phyloP scores from a whole-genome alignment of 2,329 filamentous ascomycete genomes.

The Lecanicillium sp. region DNA sequence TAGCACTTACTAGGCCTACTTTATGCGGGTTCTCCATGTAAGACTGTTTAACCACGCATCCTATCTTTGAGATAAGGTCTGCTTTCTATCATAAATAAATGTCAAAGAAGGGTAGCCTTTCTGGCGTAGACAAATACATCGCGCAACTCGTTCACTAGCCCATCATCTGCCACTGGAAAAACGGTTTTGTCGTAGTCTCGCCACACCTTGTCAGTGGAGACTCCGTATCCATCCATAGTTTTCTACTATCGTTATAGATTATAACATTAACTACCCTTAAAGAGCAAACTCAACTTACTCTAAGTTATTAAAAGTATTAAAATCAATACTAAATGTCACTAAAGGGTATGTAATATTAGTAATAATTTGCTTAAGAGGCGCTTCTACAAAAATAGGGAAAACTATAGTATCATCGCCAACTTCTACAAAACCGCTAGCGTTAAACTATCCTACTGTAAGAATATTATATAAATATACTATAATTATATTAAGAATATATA shows the following conservation, averaged over 20 bases:
- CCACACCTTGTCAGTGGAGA: constrained; percentile 10
- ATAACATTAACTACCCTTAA: neutral
- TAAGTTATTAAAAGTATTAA: neutral
- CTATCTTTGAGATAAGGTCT: too few relatives aligned
- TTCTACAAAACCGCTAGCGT: constrained; percentile 9
- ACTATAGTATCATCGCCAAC: constrained; percentile 12
- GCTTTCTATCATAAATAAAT: too few relatives aligned
- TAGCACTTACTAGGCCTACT: too few relatives aligned
- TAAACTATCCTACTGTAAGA: constrained; percentile 5
- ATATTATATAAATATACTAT: too few relatives aligned
- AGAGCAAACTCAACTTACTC: neutral
- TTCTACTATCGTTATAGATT: neutral
- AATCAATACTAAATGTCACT: constrained; percentile 2
- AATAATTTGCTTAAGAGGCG: constrained; percentile 14
- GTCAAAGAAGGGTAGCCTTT: neutral
- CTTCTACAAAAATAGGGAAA: constrained; percentile 5
- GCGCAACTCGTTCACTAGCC: neutral
- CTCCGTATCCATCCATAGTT: constrained; percentile 3
- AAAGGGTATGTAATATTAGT: constrained; percentile 13
- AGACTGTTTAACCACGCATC: too few relatives aligned
- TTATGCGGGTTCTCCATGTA: too few relatives aligned
- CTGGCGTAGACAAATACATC: neutral
- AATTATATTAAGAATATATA: too few relatives aligned
- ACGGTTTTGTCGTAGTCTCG: constrained; percentile 1
- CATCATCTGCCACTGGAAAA: neutral